phyloP scores from a whole-genome alignment of 306 rosid species.

The Neltuma alba region DNA sequence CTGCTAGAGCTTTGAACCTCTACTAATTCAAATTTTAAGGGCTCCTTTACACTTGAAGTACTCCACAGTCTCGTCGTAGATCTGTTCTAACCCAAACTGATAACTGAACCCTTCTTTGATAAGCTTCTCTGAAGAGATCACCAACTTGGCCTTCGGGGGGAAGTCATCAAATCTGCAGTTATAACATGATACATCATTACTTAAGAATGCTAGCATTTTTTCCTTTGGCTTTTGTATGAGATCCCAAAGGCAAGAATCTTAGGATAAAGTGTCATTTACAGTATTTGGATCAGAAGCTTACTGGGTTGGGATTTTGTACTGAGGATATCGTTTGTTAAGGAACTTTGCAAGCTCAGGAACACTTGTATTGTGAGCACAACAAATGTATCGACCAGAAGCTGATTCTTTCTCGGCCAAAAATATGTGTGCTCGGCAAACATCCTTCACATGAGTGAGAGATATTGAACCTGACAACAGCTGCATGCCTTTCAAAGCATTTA shows the following conservation, averaged over 20 bases:
- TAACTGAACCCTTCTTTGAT: constrained; percentile 74
- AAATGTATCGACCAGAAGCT: constrained; percentile 77
- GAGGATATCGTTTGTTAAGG: constrained; percentile 66
- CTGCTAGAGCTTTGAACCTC: not conserved
- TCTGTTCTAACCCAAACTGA: constrained; percentile 62
- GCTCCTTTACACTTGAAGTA: constrained; percentile 66
- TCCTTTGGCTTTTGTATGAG: not conserved
- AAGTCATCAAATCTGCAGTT: constrained; percentile 62
- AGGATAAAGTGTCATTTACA: too few species aligned
- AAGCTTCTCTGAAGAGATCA: constrained; percentile 69
- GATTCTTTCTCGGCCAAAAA: constrained; percentile 82
- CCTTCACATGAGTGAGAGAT: constrained; percentile 75
- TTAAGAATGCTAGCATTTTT: not conserved
- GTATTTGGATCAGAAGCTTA: constrained; percentile 46
- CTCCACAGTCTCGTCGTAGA: constrained; percentile 65
- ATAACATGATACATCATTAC: constrained; percentile 2
- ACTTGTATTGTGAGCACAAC: constrained; percentile 63
- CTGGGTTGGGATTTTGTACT: constrained; percentile 67
- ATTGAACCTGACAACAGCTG: constrained; percentile 73
- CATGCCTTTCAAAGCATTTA: constrained; percentile 73
- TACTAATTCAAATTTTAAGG: constrained; percentile 41
- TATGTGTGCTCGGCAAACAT: constrained; percentile 71
- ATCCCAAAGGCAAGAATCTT: not conserved
- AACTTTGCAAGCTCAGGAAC: constrained; percentile 76
- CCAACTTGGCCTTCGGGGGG: constrained; percentile 65